A percentile compares a stretch with the other conserved stretches of the same genome.
phyloP scores from a whole-genome alignment of 495 filamentous ascomycete species.

The Emericellopsis terricola region DNA sequence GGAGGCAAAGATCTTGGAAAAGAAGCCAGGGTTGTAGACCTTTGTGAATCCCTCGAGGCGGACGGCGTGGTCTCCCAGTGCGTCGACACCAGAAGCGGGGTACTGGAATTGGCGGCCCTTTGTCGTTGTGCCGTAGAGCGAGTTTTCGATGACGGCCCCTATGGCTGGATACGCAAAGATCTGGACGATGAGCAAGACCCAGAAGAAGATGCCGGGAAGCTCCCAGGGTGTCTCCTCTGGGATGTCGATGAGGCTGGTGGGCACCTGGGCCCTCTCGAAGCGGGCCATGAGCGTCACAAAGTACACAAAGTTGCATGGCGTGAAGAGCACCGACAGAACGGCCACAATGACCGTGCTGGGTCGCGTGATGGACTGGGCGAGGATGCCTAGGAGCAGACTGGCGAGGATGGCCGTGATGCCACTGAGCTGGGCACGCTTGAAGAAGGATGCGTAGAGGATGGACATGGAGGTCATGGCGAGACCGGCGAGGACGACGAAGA shows the following conservation, averaged over 20 bases:
- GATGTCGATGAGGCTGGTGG: conserved; percentile 33
- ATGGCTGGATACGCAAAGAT: conserved; percentile 54
- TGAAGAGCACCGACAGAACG: conserved; percentile 50
- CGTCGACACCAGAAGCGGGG: conserved; percentile 7
- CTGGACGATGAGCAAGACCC: conserved; percentile 52
- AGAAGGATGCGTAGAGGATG: conserved; percentile 53
- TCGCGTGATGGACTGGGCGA: conserved; percentile 44
- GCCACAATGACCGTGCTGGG: conserved; percentile 38
- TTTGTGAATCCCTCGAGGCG: conserved; percentile 53
- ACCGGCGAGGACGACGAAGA: conserved; percentile 45
- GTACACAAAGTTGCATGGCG: conserved; percentile 61
- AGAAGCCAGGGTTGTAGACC: conserved; percentile 46
- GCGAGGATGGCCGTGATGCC: conserved; percentile 50
- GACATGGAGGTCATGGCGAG: conserved; percentile 49
- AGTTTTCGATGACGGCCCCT: conserved; percentile 52
- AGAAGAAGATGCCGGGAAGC: conserved; percentile 47
- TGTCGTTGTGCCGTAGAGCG: conserved; percentile 54
- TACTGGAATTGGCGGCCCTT: conserved; percentile 35
- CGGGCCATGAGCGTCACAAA: conserved; percentile 51
- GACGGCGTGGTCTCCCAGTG: conserved; percentile 33
- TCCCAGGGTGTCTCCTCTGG: conserved; percentile 37
- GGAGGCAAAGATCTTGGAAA: conserved; percentile 37
- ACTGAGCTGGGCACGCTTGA: conserved; percentile 58
- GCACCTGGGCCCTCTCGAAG: conserved; percentile 36
- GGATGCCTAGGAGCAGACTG: conserved; percentile 46